Conservation (phyloP, 176 grass and related monocot genomes). For the Phoenix dactylifera region DNA sequence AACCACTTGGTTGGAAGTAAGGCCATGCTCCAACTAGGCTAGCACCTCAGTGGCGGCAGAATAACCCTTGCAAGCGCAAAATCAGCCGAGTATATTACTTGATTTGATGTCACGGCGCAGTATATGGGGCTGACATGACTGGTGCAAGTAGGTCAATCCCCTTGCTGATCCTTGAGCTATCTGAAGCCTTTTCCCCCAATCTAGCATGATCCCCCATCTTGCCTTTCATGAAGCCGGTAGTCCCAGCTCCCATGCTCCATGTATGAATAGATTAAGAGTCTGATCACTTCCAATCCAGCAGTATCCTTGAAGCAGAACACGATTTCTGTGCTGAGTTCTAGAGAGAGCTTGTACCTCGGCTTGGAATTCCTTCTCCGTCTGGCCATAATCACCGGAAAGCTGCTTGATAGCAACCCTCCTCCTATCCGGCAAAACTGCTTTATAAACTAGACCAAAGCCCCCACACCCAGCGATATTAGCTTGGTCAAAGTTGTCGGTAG, state of each 20-base stretch:
- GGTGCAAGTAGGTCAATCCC: constrained; percentile 83
- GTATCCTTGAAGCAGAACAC: constrained; percentile 97
- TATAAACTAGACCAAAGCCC: constrained; percentile 94
- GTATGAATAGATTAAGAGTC: constrained; percentile 88
- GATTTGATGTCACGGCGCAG: constrained; percentile 95
- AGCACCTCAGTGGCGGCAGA: too few relatives aligned
- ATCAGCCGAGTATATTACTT: constrained; percentile 96
- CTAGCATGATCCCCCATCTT: constrained; percentile 56
- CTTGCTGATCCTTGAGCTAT: constrained; percentile 77
- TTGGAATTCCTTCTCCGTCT: constrained; percentile 97
- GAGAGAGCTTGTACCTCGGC: constrained; percentile 92
- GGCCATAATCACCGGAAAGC: constrained; percentile 82
- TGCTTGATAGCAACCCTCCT: constrained; percentile 71
- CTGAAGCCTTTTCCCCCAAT: constrained; percentile 68
- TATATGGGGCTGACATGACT: constrained; percentile 84
- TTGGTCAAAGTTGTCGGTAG: constrained; percentile 91
- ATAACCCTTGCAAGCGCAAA: constrained; percentile 96
- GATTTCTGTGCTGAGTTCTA: constrained; percentile 82
- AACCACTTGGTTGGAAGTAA: too few relatives aligned
- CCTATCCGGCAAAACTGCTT: constrained; percentile 63
- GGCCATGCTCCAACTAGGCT: too few relatives aligned
- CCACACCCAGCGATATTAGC: constrained; percentile 94
- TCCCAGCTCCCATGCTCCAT: constrained; percentile 98
- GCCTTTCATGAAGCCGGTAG: constrained; percentile 84
- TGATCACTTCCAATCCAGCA: constrained; percentile 67